These are phyloP conservation scores for Mycena belliarum DNA, from an alignment of 768 basidiomycete genomes.

Conservation along the genomic window DNA sequence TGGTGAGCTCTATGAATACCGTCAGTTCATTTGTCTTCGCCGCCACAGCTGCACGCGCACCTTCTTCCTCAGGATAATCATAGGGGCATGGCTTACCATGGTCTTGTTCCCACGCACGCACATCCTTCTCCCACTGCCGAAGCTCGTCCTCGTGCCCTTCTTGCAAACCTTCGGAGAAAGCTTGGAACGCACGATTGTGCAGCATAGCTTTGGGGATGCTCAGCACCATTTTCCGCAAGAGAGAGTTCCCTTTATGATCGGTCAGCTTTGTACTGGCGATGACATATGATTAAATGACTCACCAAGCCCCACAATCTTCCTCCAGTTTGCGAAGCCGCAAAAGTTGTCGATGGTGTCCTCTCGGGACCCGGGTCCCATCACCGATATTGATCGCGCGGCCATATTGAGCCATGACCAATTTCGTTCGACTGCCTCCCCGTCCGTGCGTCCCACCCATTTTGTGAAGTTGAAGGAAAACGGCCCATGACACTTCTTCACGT, in stretches of 20 bases:
- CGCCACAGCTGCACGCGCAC: too few species aligned
- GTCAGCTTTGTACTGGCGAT: neutral
- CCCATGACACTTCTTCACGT: conserved; percentile 21
- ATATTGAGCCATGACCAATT: conserved; percentile 31
- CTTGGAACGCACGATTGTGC: neutral
- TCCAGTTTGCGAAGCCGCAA: conserved; percentile 25
- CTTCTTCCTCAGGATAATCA: conserved; percentile 14
- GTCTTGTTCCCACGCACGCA: conserved; percentile 20
- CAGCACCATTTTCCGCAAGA: conserved; percentile 13
- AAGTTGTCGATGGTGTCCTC: conserved; percentile 29
- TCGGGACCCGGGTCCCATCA: conserved; percentile 23
- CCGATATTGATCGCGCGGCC: conserved; percentile 7
- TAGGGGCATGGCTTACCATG: conserved; percentile 11
- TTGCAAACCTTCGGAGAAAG: neutral
- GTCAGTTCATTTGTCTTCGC: conserved; percentile 1
- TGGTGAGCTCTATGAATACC: neutral
- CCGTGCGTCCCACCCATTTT: conserved; percentile 27
- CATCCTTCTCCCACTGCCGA: conserved; percentile 14
- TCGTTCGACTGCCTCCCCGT: conserved; percentile 36
- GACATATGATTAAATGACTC: too few species aligned
- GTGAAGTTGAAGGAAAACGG: conserved; percentile 31
- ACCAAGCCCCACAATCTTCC: conserved; percentile 23
- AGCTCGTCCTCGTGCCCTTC: conserved; percentile 5
- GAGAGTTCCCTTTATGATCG: conserved; percentile 3
- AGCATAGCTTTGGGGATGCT: conserved; percentile 5